A percentile compares a stretch with the other conserved stretches of the same genome.
These are phyloP conservation scores for Macrolepiota dolichaula DNA, from an alignment of 768 basidiomycete genomes.

Conservation along the genomic window DNA sequence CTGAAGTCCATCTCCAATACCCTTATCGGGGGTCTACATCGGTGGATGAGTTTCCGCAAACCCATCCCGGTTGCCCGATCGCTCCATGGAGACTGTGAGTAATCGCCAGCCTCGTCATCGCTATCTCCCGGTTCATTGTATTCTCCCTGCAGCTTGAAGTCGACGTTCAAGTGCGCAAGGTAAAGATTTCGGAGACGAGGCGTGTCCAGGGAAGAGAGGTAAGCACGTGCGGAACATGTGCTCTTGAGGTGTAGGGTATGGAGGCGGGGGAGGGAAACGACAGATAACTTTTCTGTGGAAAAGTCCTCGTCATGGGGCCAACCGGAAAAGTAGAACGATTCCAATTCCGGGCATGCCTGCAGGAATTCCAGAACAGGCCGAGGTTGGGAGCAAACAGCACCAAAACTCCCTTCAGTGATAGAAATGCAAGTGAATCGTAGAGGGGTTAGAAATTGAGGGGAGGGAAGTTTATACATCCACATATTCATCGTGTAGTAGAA, in stretches of 20 bases:
- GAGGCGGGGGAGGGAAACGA: constrained; percentile 56
- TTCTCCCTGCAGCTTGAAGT: constrained; percentile 39
- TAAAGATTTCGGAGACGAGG: constrained; percentile 59
- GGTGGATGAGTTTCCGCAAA: constrained; percentile 57
- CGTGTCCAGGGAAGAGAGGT: constrained; percentile 62
- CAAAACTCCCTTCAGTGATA: constrained; percentile 47
- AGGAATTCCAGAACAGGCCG: constrained; percentile 58
- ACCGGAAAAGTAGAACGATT: constrained; percentile 55
- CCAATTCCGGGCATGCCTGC: constrained; percentile 54
- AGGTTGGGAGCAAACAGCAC: constrained; percentile 37
- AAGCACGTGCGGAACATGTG: constrained; percentile 59
- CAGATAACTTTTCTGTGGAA: constrained; percentile 26
- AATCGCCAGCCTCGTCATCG: constrained; percentile 72
- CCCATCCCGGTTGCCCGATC: constrained; percentile 83
- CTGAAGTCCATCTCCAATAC: constrained; percentile 77
- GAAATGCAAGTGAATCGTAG: constrained; percentile 55
- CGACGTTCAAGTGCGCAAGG: constrained; percentile 67
- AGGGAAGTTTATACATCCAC: constrained; percentile 47
- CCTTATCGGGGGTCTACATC: constrained; percentile 60
- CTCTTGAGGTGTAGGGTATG: constrained; percentile 52
- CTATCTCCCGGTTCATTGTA: constrained; percentile 60
- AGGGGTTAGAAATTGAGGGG: constrained; percentile 35
- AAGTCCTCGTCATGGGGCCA: constrained; percentile 38
- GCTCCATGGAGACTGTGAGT: constrained; percentile 72
- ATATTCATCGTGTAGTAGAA: constrained; percentile 42